Conservation (phyloP, 805 yeast genomes). For the Starmera quercuum region DNA sequence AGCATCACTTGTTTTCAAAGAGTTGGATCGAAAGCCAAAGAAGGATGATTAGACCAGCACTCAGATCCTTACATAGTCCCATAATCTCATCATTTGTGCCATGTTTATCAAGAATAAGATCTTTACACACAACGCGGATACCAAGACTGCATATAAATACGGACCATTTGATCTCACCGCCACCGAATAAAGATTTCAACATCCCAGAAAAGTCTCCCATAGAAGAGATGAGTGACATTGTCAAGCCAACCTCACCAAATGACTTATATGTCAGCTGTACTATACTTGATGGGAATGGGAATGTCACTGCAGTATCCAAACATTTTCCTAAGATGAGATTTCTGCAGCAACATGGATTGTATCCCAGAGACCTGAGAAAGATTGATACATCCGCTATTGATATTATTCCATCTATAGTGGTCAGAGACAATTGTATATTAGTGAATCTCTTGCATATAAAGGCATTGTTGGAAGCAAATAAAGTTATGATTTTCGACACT, state of each 20-base stretch:
- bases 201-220: conserved; percentile 2
- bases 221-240: conserved; percentile 10
- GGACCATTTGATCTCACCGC: not conserved
- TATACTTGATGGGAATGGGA: conserved; percentile 66
- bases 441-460: conserved; percentile 82
- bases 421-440: conserved; percentile 68
- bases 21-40: no score
- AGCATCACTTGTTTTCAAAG: no score
- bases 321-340: conserved; percentile 74
- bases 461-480: conserved; percentile 76
- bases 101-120: not conserved
- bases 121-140: not conserved
- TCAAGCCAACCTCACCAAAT: conserved; percentile 30
- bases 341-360: conserved; percentile 63
- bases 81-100: not conserved
- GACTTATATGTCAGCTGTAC: conserved; percentile 66
- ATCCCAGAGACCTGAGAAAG: conserved; percentile 82
- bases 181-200: conserved; percentile 1
- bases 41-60: no score
- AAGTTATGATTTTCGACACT: conserved; percentile 77
- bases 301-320: conserved; percentile 69
- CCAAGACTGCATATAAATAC: not conserved
- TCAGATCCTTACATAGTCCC: not conserved
- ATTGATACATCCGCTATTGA: conserved; percentile 69
- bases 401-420: conserved; percentile 84